phyloP scores from a whole-genome alignment of 768 basidiomycete genomes.

The Mycena chlorophos region DNA sequence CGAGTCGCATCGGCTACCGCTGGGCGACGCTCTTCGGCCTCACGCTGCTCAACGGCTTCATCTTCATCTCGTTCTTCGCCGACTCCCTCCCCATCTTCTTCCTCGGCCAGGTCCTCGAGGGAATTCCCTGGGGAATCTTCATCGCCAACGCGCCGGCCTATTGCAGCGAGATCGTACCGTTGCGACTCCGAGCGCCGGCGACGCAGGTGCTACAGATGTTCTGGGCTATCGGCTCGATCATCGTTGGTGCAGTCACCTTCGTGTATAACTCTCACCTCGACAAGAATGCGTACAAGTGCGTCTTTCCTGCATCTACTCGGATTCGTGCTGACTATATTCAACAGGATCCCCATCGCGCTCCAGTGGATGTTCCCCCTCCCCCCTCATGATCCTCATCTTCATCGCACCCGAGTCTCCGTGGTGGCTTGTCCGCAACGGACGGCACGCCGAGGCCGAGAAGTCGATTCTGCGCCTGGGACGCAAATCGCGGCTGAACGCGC shows the following conservation, averaged over 20 bases:
- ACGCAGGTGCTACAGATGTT: constrained; percentile 25
- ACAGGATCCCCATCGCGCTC: constrained; percentile 21
- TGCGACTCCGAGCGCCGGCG: constrained; percentile 19
- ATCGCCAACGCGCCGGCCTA: constrained; percentile 24
- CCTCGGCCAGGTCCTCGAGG: constrained; percentile 18
- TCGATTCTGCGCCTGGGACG: constrained; percentile 17
- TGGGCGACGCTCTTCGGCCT: constrained; percentile 21
- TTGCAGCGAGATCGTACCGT: constrained; percentile 22
- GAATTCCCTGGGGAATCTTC: constrained; percentile 22
- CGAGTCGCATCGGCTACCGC: constrained; percentile 20
- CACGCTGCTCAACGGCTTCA: constrained; percentile 20
- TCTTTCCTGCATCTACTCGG: background rate
- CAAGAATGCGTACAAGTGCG: background rate
- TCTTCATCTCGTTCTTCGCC: constrained; percentile 18
- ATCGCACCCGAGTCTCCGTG: constrained; percentile 20
- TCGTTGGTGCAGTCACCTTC: constrained; percentile 22
- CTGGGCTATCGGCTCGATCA: constrained; percentile 22
- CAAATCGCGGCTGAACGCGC: constrained; percentile 10
- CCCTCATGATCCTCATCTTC: constrained; percentile 20
- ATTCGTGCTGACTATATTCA: background rate
- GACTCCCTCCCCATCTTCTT: constrained; percentile 17
- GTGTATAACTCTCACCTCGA: constrained; percentile 16
- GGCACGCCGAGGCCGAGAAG: constrained; percentile 9
- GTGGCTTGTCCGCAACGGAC: constrained; percentile 21
- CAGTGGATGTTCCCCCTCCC: constrained; percentile 23